Base-by-base conservation (phyloP, 106 monocot species). In the Dendrobium officinale region DNA sequence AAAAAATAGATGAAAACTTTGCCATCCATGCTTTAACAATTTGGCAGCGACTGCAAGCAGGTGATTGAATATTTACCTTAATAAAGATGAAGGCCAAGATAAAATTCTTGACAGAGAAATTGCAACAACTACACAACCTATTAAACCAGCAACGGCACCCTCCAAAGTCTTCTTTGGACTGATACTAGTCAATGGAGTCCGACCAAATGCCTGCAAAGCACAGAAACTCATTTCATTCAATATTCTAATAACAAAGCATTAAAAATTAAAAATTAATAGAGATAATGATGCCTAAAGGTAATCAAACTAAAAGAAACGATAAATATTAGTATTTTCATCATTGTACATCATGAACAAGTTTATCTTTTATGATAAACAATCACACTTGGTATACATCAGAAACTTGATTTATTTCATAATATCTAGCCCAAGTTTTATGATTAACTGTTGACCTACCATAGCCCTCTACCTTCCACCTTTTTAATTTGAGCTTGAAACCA, bases 81-180 rank as follows among this genome's bases (percentile, higher is more conserved):
- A 78, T 58, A 92, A 77, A 24, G 94, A 92, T 81, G 77, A 83
- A 19, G 98, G 98, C 98, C 98, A 98, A 45, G 77, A 87, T 45
- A 95, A 83, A 81, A 98, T 80, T 80, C 85, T 94, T 22, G 94
- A 91, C 44, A 98, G 82, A 59, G 91, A 54, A 51, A 92, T 75
- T 61, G 88, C 78, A 78, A 86, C 75, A 10, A 85, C 26, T 67
- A 89, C 75, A 84, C 98, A 98, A 10, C 98, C 98, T 84, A 77
- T 83, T 76, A 98, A 83, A 74, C 98, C 98, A 84, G 92, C 95
- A 85, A 95, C 81, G 67, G 92, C 91, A 58, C 98, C 98, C 83
- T 98, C 98, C 77, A 92, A 77, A 67, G 98, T 98, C 84, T 98
- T 98, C 83, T 98, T 94, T 55, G 98, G 98, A 78, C 98, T 98